A percentile compares a stretch with the other conserved stretches of the same genome.
Evolutionary conservation across 1,284 basidiomycete species (phyloP).

Genomic region (Cutaneotrichosporon sp.): DNA sequence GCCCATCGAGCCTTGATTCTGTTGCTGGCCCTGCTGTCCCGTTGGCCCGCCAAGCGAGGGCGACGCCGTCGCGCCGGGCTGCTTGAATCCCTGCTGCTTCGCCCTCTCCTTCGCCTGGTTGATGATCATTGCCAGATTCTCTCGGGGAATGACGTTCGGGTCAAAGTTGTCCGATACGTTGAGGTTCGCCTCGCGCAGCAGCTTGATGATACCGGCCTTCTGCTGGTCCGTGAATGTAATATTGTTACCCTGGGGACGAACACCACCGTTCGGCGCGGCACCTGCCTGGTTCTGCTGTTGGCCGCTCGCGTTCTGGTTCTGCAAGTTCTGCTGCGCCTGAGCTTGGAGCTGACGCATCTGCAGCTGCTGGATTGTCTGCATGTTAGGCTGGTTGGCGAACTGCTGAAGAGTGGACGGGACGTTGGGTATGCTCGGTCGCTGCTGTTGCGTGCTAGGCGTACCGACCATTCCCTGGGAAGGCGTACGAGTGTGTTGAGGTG

Average conservation of each 20-base stretch:
- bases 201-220: conserved; percentile 15
- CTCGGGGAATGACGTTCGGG: conserved; percentile 18
- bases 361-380: conserved; percentile 19
- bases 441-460: background rate
- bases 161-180: conserved; percentile 17
- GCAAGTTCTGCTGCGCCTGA: conserved; percentile 8
- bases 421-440: conserved; percentile 11
- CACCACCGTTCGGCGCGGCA: background rate
- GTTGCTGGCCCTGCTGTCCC: background rate
- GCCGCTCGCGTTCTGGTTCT: background rate
- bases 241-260: background rate
- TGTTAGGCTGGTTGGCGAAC: conserved; percentile 21
- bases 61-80: background rate
- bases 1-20: background rate
- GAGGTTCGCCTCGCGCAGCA: conserved; percentile 15
- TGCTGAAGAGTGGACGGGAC: conserved; percentile 17
- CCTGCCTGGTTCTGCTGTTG: background rate
- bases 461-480: background rate
- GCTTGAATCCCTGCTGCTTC: background rate
- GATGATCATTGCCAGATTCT: conserved; percentile 12
- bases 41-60: no score
- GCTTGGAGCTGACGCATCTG: conserved; percentile 19
- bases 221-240: conserved; percentile 14
- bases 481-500: conserved; percentile 7
- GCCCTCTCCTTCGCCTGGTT: conserved; percentile 11